phyloP scores from a whole-genome alignment of 2,329 filamentous ascomycete genomes.

The Cladorrhinum sp. region DNA sequence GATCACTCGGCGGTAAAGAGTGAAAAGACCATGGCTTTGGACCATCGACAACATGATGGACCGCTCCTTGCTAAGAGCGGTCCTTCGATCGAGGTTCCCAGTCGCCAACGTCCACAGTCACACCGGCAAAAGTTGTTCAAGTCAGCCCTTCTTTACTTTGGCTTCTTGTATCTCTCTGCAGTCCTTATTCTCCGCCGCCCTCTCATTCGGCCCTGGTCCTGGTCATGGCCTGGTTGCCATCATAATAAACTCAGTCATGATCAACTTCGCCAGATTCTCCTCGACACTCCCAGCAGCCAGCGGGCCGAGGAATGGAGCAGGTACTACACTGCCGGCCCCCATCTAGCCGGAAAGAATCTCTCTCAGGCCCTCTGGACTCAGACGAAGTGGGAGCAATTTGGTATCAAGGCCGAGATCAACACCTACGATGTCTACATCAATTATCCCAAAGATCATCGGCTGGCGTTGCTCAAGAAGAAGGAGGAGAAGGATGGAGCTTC shows the following conservation, averaged over 20 bases:
- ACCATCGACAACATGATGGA: neutral
- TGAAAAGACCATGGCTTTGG: neutral
- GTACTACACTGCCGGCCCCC: constrained; percentile 74
- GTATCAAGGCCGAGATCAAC: constrained; percentile 60
- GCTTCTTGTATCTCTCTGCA: neutral
- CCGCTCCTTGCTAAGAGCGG: neutral
- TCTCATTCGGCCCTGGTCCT: neutral
- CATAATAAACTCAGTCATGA: constrained; percentile 40
- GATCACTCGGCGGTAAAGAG: neutral
- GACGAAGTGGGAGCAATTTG: constrained; percentile 70
- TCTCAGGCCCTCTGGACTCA: constrained; percentile 76
- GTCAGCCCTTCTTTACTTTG: neutral
- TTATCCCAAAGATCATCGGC: constrained; percentile 67
- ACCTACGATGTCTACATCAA: constrained; percentile 77
- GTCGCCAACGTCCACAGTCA: neutral
- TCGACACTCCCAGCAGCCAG: constrained; percentile 55
- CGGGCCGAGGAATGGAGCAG: constrained; percentile 67
- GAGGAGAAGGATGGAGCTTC: constrained; percentile 29
- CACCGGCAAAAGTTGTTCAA: neutral
- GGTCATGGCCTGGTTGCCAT: constrained; percentile 15
- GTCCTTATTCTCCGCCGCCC: neutral
- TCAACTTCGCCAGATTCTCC: constrained; percentile 54
- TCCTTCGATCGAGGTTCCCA: neutral
- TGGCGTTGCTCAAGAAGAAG: constrained; percentile 60
- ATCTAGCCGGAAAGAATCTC: constrained; percentile 73